Evolutionary conservation across 2,329 filamentous ascomycete genomes (phyloP), one percentile per base, ranked within the genome.

Genomic region (Phyllosticta capitalensis): DNA sequence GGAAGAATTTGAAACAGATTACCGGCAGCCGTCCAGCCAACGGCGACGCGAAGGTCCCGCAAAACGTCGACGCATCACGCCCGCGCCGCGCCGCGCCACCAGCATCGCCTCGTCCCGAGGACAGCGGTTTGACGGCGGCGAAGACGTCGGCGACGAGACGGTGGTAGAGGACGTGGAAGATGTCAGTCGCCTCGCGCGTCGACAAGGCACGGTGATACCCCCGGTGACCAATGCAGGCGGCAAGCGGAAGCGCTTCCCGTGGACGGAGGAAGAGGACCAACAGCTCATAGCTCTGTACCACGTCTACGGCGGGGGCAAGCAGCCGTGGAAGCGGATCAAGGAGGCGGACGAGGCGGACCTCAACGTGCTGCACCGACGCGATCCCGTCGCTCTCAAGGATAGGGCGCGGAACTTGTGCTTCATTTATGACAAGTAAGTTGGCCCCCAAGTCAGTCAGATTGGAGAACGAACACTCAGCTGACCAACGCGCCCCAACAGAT

Each of bases 381-480:
- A 68, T 5, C 79, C 84, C 61, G 79, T 82, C 2, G 78, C 81
- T 52, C 62, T 84, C 7, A 77, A 77, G 62, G 75, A 77, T 52
- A 77, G 77, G 62, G 74, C 69, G 12, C 66, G 73, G 54, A 75
- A 69, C 51, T 72, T 77, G 67, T 72, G 73, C 10, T 61, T 70
- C 6, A 68, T 65, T 49, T 74, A 69, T 69, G 68, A 75, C 30
- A 72, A 71, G 75, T 76, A 66, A 64, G 72, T 65, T 19, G 5
- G 2, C 4, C 17, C 6, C 4, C 14, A 7, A 5, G 14, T 12
- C 10, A 10, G 10, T 5, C 30, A 17, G 6, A 45, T 19, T n/a
- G n/a, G 38, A 26, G 24, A 26, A 45, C 5, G 5, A 45, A n/a
- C n/a, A n/a, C n/a, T n/a, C n/a, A 3, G 38, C 38, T 45, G 14